These are phyloP conservation scores for Nakataea oryzae DNA, from an alignment of 2,329 filamentous ascomycete species.

Conservation along the genomic window DNA sequence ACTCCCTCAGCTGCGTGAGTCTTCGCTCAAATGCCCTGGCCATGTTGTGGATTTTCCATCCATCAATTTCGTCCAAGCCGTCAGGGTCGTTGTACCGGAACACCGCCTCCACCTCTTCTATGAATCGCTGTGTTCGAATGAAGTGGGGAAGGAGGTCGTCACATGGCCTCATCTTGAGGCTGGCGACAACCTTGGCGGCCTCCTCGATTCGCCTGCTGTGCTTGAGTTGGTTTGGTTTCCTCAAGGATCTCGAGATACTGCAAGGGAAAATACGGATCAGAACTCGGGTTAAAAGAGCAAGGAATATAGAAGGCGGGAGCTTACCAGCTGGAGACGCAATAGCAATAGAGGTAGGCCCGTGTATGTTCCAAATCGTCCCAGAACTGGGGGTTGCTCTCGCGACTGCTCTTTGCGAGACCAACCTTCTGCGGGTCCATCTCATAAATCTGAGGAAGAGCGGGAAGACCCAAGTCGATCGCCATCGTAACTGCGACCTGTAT, in stretches of 20 bases:
- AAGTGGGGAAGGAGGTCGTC: conserved; percentile 8
- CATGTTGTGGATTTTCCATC: conserved; percentile 9
- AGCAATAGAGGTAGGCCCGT: conserved; percentile 10
- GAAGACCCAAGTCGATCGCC: conserved; percentile 10
- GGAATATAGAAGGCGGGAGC: neutral
- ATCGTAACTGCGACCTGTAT: conserved; percentile 11
- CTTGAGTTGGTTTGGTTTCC: conserved; percentile 11
- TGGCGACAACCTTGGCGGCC: conserved; percentile 6
- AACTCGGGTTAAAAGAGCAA: neutral
- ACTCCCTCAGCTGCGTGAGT: conserved; percentile 8
- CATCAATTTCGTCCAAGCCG: conserved; percentile 8
- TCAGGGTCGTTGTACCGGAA: conserved; percentile 6
- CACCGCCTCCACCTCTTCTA: conserved; percentile 10
- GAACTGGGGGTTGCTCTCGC: neutral
- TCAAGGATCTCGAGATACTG: conserved; percentile 9
- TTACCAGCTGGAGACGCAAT: conserved; percentile 9
- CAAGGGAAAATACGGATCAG: neutral
- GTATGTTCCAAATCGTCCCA: conserved; percentile 9
- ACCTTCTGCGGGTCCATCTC: neutral
- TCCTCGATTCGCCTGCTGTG: conserved; percentile 10
- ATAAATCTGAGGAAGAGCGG: neutral
- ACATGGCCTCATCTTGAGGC: conserved; percentile 1
- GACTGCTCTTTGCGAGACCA: neutral
- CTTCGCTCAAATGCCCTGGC: conserved; percentile 11
- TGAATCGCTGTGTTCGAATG: conserved; percentile 10